Base-by-base conservation (phyloP, 495 filamentous ascomycete species). In the Terfezia boudieri region DNA sequence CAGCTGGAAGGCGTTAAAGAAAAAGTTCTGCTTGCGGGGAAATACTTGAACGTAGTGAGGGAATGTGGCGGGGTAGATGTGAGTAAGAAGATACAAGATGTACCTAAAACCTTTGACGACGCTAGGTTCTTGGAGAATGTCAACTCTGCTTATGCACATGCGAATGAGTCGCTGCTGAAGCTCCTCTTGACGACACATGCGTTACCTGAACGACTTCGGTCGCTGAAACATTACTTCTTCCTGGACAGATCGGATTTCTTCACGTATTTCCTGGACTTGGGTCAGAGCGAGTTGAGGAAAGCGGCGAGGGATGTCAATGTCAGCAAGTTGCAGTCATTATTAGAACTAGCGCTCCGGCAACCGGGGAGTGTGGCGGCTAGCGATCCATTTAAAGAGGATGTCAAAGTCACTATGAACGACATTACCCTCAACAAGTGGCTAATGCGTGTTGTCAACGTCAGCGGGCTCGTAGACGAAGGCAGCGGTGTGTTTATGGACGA, bases 141-240 rank as follows among this genome's bases (percentile, higher is more conserved):
- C 58, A 94, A 90, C 64, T 79, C 74, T 41, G 90, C 90, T 14
- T 98, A 98, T 64, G 86, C 90, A 10, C 81, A 94, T 66, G 90
- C 90, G 32, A 98, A 98, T 67, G 79, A 86, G 43, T 94, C 87
- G 3, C 72, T 98, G n/a, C 76, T 98, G 64, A 79, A 85, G 52
- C 74, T 98, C 4, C 81, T 98, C 10, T 71, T 98, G 9, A 95
- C 89, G 0, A 89, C 90, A 9, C 90, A 98, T 64, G 83, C 80
- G 6, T 76, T 98, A 20, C 87, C 88, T 0, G 83, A 83, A 16
- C 75, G 90, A 49, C 73, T 98, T 38, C 75, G 81, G 17, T 94
- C 87, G 3, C 69, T 98, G 20, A 98, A 98, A 68, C 92, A 96
- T 67, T 98, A 98, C 69, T 98, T 95, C 69, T 98, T 98, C 75